phyloP scores from a whole-genome alignment of 2,329 filamentous ascomycete genomes.

The Fusarium sp. region DNA sequence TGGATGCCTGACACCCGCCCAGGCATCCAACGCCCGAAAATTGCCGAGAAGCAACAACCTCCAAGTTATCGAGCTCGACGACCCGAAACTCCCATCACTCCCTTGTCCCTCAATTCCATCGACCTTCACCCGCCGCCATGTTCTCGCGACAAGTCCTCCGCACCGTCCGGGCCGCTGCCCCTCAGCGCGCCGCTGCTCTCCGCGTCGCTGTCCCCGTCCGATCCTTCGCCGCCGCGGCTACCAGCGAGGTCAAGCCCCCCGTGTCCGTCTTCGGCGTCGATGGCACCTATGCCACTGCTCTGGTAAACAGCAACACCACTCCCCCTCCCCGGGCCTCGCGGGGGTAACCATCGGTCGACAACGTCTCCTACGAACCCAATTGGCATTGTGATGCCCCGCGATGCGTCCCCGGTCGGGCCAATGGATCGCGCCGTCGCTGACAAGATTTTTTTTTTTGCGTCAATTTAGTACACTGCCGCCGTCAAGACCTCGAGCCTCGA shows the following conservation, averaged over 20 bases:
- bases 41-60: constrained; percentile 55
- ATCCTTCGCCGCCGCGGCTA: constrained; percentile 81
- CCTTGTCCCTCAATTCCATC: constrained; percentile 29
- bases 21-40: constrained; percentile 57
- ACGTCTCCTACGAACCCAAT: constrained; percentile 27
- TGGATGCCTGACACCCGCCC: constrained; percentile 52
- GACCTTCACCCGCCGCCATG: constrained; percentile 55
- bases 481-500: constrained; percentile 90
- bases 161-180: constrained; percentile 67
- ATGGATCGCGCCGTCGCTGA: constrained; percentile 42
- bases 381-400: constrained; percentile 31
- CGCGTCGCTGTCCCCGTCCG: constrained; percentile 68
- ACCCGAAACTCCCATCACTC: constrained; percentile 39
- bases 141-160: constrained; percentile 71
- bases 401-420: constrained; percentile 28
- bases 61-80: constrained; percentile 48
- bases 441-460: constrained; percentile 45
- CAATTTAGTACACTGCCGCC: constrained; percentile 90
- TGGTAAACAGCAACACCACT: constrained; percentile 74
- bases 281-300: constrained; percentile 97
- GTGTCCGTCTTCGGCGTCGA: constrained; percentile 94
- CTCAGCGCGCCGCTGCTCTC: constrained; percentile 65
- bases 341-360: background rate
- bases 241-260: constrained; percentile 82
- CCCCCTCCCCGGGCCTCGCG: background rate